A percentile compares a stretch with the other conserved stretches of the same genome.
Conservation (phyloP, 106 monocot genomes). For the Allium sativum region DNA sequence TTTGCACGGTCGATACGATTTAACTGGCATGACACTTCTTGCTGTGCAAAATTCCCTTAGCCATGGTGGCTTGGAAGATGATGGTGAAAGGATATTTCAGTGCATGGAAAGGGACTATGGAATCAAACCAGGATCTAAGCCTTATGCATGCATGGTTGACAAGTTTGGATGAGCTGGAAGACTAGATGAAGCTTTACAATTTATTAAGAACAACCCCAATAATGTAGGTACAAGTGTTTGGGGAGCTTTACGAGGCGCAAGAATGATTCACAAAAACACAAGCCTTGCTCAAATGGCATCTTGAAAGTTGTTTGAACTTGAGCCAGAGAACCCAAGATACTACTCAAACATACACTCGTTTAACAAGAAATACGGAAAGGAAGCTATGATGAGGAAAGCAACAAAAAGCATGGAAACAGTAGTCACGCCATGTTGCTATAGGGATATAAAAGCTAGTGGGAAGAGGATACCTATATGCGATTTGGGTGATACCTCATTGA, state of each 20-base stretch:
- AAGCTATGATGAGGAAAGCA: conserved; percentile 49
- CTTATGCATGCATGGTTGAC: conserved; percentile 78
- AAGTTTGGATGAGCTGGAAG: conserved; percentile 64
- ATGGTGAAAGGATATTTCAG: conserved; percentile 31
- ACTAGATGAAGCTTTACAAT: conserved; percentile 42
- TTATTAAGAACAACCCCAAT: conserved; percentile 32
- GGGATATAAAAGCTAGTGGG: no score
- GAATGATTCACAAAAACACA: conserved; percentile 55
- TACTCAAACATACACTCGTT: conserved; percentile 74
- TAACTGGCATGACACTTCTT: conserved; percentile 45
- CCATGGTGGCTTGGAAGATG: conserved; percentile 65
- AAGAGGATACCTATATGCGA: no score
- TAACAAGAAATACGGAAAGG: conserved; percentile 32
- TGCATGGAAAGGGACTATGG: conserved; percentile 37
- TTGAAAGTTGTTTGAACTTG: conserved; percentile 50
- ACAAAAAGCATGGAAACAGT: no score
- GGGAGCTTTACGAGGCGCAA: conserved; percentile 76
- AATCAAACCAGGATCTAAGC: conserved; percentile 33
- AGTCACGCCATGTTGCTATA: no score
- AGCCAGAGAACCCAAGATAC: conserved; percentile 55
- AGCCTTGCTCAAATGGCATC: conserved; percentile 44
- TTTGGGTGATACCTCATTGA: no score
- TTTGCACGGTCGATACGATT: conserved; percentile 13
- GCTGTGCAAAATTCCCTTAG: conserved; percentile 67
- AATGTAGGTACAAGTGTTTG: conserved; percentile 37